A percentile compares a stretch with the other conserved stretches of the same genome.
Evolutionary conservation across 164 flowering plant species (phyloP).

Genomic region (Cinnamomum micranthum): DNA sequence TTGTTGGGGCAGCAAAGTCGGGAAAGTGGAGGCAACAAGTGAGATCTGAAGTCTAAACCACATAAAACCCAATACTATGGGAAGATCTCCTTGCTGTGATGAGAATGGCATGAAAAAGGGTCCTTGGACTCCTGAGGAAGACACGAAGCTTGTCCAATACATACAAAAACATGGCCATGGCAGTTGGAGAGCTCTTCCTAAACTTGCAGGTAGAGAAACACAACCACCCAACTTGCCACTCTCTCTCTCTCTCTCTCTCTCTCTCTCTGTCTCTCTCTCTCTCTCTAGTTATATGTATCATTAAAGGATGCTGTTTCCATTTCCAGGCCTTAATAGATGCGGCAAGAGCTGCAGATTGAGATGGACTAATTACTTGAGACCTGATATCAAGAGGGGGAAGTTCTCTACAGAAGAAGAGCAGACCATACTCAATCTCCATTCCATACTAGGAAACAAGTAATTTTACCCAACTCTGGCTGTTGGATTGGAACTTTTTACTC

Average conservation of each 20-base stretch:
- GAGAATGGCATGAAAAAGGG: conserved; percentile 19
- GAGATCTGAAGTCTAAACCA: too few relatives aligned
- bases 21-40: too few relatives aligned
- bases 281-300: too few relatives aligned
- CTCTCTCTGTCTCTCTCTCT: too few relatives aligned
- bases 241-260: too few relatives aligned
- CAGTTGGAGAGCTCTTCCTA: conserved; percentile 22
- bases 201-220: conserved; percentile 14
- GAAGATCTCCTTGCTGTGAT: conserved; percentile 20
- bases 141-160: conserved; percentile 16
- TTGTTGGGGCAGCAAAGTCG: too few relatives aligned
- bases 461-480: background rate
- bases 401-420: conserved; percentile 62
- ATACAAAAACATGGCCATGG: conserved; percentile 18
- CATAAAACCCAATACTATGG: conserved; percentile 5
- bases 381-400: conserved; percentile 70
- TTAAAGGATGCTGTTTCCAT: too few relatives aligned
- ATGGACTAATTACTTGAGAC: conserved; percentile 70
- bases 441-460: conserved; percentile 74
- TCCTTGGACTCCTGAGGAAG: conserved; percentile 22
- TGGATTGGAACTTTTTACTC: background rate
- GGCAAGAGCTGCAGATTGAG: conserved; percentile 72
- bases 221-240: background rate
- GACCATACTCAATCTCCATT: conserved; percentile 66
- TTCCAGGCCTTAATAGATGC: conserved; percentile 62